phyloP scores from a whole-genome alignment of 768 basidiomycete genomes.

The Amanita phalloides region DNA sequence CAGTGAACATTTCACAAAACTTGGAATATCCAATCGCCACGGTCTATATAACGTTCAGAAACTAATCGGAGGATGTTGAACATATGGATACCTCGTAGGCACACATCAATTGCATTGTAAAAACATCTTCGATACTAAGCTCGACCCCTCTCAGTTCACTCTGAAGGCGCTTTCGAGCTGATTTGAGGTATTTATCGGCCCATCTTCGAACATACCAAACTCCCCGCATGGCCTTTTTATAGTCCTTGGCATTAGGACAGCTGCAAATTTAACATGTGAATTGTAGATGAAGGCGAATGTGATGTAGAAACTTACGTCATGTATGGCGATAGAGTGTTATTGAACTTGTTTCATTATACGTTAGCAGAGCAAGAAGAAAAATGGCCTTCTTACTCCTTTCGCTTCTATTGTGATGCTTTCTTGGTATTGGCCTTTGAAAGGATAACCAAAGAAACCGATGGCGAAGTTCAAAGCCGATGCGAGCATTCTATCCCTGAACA shows the following conservation, averaged over 20 bases:
- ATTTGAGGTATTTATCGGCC: conserved; percentile 60
- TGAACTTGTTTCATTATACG: conserved; percentile 37
- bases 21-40: conserved; percentile 87
- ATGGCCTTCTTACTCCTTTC: conserved; percentile 30
- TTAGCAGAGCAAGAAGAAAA: conserved; percentile 8
- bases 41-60: conserved; percentile 35
- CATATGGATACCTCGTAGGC: conserved; percentile 59
- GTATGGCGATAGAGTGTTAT: conserved; percentile 83
- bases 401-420: conserved; percentile 70
- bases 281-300: not conserved
- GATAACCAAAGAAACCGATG: conserved; percentile 69
- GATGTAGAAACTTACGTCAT: conserved; percentile 37
- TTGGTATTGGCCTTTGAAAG: conserved; percentile 62
- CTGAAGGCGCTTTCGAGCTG: conserved; percentile 52
- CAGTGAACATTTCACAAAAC: conserved; percentile 85
- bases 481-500: conserved; percentile 58
- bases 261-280: conserved; percentile 13
- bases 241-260: conserved; percentile 50
- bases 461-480: conserved; percentile 58
- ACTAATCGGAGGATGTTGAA: not conserved
- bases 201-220: conserved; percentile 49
- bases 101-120: conserved; percentile 73
- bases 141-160: conserved; percentile 48
- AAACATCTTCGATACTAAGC: conserved; percentile 58
- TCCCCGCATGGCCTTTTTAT: conserved; percentile 45